phyloP scores from a whole-genome alignment of 441 rosid genomes.

The Pelargonium cotyledonis region DNA sequence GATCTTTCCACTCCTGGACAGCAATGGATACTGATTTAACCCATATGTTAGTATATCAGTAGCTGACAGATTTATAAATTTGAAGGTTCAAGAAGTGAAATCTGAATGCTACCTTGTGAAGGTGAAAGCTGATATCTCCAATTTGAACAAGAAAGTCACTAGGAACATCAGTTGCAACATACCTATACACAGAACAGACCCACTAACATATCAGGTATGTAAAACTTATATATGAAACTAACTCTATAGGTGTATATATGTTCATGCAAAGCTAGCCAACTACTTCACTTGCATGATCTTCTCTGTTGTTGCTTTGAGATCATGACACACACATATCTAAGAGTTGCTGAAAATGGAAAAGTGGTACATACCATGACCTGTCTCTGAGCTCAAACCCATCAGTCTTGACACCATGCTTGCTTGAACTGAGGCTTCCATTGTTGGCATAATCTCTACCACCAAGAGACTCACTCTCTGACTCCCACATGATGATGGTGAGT shows the following conservation, averaged over 20 bases:
- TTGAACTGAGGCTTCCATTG: conserved; percentile 62
- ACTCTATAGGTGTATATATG: no score
- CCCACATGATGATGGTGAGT: conserved; percentile 61
- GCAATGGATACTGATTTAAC: conserved; percentile 62
- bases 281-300: no score
- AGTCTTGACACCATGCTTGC: conserved; percentile 59
- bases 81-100: conserved; percentile 10
- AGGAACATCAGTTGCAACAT: conserved; percentile 86
- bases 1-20: conserved; percentile 89
- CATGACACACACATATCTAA: not conserved
- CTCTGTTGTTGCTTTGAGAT: no score
- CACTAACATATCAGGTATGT: no score
- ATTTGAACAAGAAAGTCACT: conserved; percentile 72
- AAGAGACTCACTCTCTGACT: conserved; percentile 63
- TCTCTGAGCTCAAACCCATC: conserved; percentile 86
- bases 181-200: conserved; percentile 34
- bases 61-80: not conserved
- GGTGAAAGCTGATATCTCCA: conserved; percentile 66
- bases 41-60: not conserved
- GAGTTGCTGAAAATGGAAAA: not conserved
- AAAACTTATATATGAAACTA: no score
- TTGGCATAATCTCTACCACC: conserved; percentile 61
- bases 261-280: conserved; percentile 13
- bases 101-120: conserved; percentile 66
- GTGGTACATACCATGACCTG: conserved; percentile 63